phyloP scores from a whole-genome alignment of 2,329 filamentous ascomycete species.

The Botrytis cinerea region DNA sequence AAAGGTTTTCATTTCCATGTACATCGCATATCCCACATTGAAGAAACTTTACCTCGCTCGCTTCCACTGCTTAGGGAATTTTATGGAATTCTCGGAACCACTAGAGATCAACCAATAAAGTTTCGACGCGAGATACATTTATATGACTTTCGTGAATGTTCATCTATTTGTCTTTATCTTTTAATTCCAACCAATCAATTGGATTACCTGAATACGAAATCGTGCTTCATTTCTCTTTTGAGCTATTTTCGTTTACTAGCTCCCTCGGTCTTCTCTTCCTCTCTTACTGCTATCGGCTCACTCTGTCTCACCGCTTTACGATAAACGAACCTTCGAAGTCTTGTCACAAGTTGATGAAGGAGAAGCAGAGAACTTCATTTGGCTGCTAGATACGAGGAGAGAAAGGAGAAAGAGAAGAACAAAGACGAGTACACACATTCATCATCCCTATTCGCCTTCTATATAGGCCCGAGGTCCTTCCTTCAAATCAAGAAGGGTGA shows the following conservation, averaged over 20 bases:
- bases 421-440: not conserved
- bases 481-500: not conserved
- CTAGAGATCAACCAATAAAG: not conserved
- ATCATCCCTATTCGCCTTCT: not conserved
- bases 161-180: not conserved
- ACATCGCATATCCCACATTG: not conserved
- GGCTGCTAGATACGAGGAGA: too few species aligned
- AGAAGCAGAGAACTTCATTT: too few species aligned
- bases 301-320: not conserved
- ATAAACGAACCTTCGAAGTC: not conserved
- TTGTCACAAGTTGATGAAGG: slow-evolving; percentile 1
- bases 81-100: not conserved
- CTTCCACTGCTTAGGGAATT: not conserved
- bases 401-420: not conserved
- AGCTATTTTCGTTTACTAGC: not conserved
- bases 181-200: not conserved
- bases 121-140: too few species aligned
- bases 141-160: not conserved
- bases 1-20: slow-evolving; percentile 1
- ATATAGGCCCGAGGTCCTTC: not conserved
- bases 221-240: not conserved
- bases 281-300: not conserved
- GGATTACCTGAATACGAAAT: not conserved
- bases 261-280: not conserved
- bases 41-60: not conserved